phyloP scores from a whole-genome alignment of 2,329 filamentous ascomycete genomes.

The Talaromyces sp. region DNA sequence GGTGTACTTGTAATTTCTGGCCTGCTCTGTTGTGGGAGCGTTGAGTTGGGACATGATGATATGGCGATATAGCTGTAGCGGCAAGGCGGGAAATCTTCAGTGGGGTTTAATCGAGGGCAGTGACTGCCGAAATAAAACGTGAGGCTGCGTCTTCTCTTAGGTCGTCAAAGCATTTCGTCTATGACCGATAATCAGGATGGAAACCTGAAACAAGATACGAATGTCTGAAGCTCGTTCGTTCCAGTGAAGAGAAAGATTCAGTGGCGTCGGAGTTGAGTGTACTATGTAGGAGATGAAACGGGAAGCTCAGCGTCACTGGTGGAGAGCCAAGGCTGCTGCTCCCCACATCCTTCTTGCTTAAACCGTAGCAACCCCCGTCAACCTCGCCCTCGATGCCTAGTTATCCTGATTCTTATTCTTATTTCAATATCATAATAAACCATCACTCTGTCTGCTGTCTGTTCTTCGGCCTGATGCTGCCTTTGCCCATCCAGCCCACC shows the following conservation, averaged over 20 bases:
- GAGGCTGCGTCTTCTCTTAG: neutral
- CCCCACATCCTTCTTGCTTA: constrained; percentile 8
- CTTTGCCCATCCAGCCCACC: neutral
- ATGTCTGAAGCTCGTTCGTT: neutral
- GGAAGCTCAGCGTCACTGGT: constrained; percentile 13
- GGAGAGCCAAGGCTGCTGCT: constrained; percentile 10
- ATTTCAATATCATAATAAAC: neutral
- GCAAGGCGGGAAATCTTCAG: neutral
- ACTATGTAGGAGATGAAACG: constrained; percentile 2
- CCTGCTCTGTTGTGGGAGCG: constrained; percentile 18
- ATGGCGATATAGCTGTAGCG: neutral
- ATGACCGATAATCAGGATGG: neutral
- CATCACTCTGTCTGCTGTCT: neutral
- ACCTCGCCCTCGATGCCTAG: neutral
- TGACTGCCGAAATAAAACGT: neutral
- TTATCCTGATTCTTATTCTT: neutral
- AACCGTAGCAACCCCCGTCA: constrained; percentile 3
- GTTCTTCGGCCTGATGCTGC: neutral
- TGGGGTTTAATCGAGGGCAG: neutral
- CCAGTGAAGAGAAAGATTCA: neutral
- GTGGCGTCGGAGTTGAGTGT: neutral
- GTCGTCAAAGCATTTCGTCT: neutral
- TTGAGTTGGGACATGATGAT: constrained; percentile 2
- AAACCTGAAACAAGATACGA: neutral
- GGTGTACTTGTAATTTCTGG: constrained; percentile 30